phyloP scores from a whole-genome alignment of 177 flowering plant species.

The Telopea speciosissima region DNA sequence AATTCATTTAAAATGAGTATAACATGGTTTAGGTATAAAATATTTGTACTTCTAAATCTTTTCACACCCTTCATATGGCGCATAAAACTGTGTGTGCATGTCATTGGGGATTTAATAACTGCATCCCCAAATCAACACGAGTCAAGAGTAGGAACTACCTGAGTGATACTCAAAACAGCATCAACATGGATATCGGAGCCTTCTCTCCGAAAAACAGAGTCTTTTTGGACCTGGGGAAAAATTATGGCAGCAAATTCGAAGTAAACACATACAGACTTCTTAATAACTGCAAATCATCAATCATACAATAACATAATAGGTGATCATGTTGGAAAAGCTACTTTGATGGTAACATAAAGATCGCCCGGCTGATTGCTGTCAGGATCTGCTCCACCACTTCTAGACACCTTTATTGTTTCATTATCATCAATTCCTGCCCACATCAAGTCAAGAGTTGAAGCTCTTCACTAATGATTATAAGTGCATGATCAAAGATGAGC shows the following conservation, averaged over 20 bases:
- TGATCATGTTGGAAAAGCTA: slow-evolving; percentile 11
- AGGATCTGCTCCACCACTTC: slow-evolving; percentile 95
- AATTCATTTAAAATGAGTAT: too few relatives aligned
- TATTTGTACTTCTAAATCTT: too few relatives aligned
- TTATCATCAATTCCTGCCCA: slow-evolving; percentile 72
- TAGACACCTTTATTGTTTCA: slow-evolving; percentile 55
- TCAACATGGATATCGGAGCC: slow-evolving; percentile 94
- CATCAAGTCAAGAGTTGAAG: neutral
- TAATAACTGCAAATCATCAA: neutral
- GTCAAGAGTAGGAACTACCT: slow-evolving; percentile 36
- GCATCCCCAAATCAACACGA: too few relatives aligned
- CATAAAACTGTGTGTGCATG: too few relatives aligned
- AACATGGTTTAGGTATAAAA: too few relatives aligned
- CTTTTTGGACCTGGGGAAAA: slow-evolving; percentile 66
- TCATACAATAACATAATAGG: neutral
- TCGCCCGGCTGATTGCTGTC: slow-evolving; percentile 94
- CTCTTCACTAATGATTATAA: too few relatives aligned
- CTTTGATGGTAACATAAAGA: slow-evolving; percentile 80
- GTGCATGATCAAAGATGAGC: too few relatives aligned
- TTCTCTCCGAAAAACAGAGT: slow-evolving; percentile 90
- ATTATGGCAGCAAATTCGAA: neutral
- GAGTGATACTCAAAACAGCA: slow-evolving; percentile 68
- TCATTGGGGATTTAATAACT: too few relatives aligned
- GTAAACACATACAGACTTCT: neutral
- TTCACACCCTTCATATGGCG: too few relatives aligned